Conservation (phyloP, 441 rosid species). For the Syzygium malaccense region DNA sequence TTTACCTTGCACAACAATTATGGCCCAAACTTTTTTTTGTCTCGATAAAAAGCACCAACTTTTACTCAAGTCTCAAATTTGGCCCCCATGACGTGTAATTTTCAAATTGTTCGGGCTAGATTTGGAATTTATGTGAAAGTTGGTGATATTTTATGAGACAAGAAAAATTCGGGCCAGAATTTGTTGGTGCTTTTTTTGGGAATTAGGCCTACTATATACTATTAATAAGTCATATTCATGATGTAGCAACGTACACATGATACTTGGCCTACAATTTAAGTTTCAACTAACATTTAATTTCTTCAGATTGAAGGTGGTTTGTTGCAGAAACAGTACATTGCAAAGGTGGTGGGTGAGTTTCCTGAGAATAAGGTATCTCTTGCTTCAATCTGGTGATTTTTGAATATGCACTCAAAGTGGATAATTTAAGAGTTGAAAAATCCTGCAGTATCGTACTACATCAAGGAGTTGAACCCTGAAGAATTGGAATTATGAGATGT, state of each 20-base stretch:
- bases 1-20: no score
- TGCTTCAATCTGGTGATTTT: background rate
- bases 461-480: background rate
- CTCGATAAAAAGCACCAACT: no score
- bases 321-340: constrained; percentile 70
- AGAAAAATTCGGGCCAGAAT: no score
- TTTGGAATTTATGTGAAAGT: no score
- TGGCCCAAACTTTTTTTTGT: no score
- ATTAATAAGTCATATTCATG: background rate
- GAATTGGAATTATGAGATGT: background rate
- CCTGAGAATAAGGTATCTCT: constrained; percentile 72
- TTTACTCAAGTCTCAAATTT: no score
- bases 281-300: background rate
- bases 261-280: background rate
- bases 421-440: background rate
- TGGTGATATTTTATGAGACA: no score
- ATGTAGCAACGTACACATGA: background rate
- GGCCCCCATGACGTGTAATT: no score
- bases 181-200: no score
- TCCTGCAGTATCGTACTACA: background rate
- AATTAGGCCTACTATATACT: no score
- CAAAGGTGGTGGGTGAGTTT: constrained; percentile 72
- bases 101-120: no score
- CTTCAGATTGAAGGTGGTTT: constrained; percentile 80
- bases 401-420: background rate